These are phyloP conservation scores for Pythium aristosporum DNA, from an alignment of 352 stramenopile genomes.

Conservation along the genomic window DNA sequence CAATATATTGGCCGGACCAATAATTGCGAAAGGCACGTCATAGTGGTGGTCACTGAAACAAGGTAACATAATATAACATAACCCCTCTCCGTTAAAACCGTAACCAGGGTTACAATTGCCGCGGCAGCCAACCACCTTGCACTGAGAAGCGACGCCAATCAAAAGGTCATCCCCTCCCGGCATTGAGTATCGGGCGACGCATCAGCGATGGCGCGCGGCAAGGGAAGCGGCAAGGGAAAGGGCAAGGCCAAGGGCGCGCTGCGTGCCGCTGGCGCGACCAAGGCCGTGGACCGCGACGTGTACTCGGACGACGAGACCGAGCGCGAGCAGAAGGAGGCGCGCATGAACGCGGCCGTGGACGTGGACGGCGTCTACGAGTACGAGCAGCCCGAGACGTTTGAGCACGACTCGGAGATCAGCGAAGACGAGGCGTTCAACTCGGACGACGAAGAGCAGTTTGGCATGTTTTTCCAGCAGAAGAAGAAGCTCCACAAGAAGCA, in stretches of 20 bases:
- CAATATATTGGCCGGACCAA: neutral
- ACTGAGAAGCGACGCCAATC: conserved; percentile 18
- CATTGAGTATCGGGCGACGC: neutral
- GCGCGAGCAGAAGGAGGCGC: conserved; percentile 61
- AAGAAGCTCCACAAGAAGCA: conserved; percentile 14
- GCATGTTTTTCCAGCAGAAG: conserved; percentile 70
- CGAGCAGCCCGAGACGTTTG: conserved; percentile 70
- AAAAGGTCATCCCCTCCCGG: conserved; percentile 14
- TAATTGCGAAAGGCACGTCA: neutral
- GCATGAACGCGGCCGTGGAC: conserved; percentile 68
- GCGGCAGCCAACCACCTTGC: conserved; percentile 1
- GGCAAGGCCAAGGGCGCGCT: conserved; percentile 15
- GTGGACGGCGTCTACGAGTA: conserved; percentile 84
- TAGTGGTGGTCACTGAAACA: neutral
- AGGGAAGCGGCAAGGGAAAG: conserved; percentile 21
- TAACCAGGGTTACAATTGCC: neutral
- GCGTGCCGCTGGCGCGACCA: conserved; percentile 15
- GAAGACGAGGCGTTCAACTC: conserved; percentile 94
- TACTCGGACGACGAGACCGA: conserved; percentile 71
- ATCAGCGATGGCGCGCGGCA: conserved; percentile 23
- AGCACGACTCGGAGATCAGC: conserved; percentile 92
- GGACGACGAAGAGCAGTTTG: conserved; percentile 90
- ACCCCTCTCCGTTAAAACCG: neutral
- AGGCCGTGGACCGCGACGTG: conserved; percentile 50
- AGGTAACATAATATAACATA: too few species aligned